Conservation (phyloP, 805 yeast species). For the Diddensiella santjacobensis region DNA sequence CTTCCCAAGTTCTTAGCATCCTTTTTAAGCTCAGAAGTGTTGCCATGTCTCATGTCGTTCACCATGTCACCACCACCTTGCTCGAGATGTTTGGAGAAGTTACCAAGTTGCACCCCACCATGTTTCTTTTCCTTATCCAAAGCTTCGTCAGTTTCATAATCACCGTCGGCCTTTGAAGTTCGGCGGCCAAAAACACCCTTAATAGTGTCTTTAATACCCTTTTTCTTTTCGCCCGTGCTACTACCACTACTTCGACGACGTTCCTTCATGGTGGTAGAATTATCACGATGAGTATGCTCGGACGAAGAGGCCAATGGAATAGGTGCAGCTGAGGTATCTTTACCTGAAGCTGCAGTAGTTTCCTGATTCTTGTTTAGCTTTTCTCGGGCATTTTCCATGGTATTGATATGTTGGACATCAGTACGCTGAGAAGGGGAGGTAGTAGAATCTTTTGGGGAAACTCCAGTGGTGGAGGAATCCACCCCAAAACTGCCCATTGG, state of each 20-base stretch:
- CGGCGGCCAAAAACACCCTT: slow-evolving; percentile 10
- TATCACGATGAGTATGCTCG: neutral
- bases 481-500: neutral
- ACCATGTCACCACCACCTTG: slow-evolving; percentile 1
- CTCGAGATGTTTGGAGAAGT: neutral
- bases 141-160: neutral
- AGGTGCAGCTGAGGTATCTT: neutral
- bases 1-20: neutral
- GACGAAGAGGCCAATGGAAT: neutral
- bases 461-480: neutral
- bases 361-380: neutral
- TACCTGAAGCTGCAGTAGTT: neutral
- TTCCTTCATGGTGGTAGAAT: neutral
- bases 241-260: slow-evolving; percentile 3
- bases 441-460: neutral
- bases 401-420: neutral
- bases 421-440: neutral
- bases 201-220: slow-evolving; percentile 10
- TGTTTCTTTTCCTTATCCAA: slow-evolving; percentile 3
- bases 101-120: slow-evolving; percentile 1
- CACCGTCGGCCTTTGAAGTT: neutral
- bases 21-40: neutral
- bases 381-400: neutral
- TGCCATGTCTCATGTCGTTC: neutral
- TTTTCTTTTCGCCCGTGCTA: slow-evolving; percentile 3